Evolutionary conservation across 2,329 filamentous ascomycete genomes (phyloP).

Genomic region (Tolypocladium inflatum): DNA sequence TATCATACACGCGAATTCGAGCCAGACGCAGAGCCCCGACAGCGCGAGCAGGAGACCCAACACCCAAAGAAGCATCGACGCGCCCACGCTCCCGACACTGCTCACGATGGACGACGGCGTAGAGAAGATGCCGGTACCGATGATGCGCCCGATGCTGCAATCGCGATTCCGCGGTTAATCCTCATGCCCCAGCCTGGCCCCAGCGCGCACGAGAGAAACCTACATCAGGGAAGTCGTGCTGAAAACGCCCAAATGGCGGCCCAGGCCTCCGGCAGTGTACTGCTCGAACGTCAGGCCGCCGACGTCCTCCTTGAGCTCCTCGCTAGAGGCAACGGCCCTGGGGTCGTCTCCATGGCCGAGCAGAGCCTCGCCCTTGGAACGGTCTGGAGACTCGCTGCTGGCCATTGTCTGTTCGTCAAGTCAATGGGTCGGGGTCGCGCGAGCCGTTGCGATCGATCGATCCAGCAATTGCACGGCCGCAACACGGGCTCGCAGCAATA

Average conservation of each 20-base stretch:
- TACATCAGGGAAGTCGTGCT: not conserved
- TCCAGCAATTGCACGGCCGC: no score
- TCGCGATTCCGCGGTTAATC: not conserved
- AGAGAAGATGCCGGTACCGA: not conserved
- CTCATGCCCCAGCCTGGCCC: not conserved
- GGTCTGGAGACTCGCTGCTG: not conserved
- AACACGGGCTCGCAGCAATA: not conserved
- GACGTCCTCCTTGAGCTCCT: not conserved
- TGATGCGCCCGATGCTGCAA: not conserved
- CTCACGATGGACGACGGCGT: not conserved
- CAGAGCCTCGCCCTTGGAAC: not conserved
- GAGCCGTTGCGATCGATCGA: no score
- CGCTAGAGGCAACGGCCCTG: not conserved
- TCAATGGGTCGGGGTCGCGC: not conserved
- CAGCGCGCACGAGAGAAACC: not conserved
- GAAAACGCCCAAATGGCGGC: not conserved
- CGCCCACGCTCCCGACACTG: not conserved
- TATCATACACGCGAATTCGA: not conserved
- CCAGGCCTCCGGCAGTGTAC: not conserved
- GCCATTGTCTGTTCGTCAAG: not conserved
- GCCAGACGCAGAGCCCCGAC: not conserved
- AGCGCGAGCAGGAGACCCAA: not conserved
- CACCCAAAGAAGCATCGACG: not conserved
- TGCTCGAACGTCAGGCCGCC: not conserved
- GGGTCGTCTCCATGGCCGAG: not conserved